Base-by-base conservation (phyloP, 805 yeast species). In the Metschnikowia chrysomelidarum region DNA sequence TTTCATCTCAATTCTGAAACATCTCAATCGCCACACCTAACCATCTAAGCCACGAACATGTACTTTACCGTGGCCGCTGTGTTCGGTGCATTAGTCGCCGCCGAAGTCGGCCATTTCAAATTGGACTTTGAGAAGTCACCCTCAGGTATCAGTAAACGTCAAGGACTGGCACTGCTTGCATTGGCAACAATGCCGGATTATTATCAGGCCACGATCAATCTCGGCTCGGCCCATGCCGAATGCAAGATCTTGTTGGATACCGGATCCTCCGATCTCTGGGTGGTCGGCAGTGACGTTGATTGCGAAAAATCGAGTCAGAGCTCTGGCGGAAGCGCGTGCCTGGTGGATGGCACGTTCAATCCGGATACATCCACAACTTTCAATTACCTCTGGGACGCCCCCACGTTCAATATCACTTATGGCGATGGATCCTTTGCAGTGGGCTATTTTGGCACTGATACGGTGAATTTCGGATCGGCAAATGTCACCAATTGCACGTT, bases 261-360 rank as follows among this genome's bases (percentile, higher is more conserved):
- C 18, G 98, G 98, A 23, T 86, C 95, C 25, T 85, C 97, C 28
- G 91, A 91, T 65, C 72, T 91, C 67, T 91, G 98, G 98, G 87
- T 91, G 44, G 61, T 60, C 63, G 44, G 60, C 28, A 27, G 22
- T 6, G 31, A 27, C 22, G 14, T 21, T 3, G 18, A 9, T 7
- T 38, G 35, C 17, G 9, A n/a, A n/a, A n/a, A n/a, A n/a, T n/a
- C n/a, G n/a, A n/a, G n/a, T n/a, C n/a, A n/a, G n/a, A n/a, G n/a
- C n/a, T n/a, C n/a, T n/a, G n/a, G n/a, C n/a, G n/a, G n/a, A n/a
- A n/a, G n/a, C n/a, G n/a, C n/a, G n/a, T n/a, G n/a, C n/a, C 22
- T 10, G 22, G 10, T 7, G 22, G 22, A 19, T 7, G 22, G 22
- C 9, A 7, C 9, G 7, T 10, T 10, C 22, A 10, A 10, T 10